Base-by-base conservation (phyloP, 2,329 filamentous ascomycete genomes). In the Exserohilum rostratum region DNA sequence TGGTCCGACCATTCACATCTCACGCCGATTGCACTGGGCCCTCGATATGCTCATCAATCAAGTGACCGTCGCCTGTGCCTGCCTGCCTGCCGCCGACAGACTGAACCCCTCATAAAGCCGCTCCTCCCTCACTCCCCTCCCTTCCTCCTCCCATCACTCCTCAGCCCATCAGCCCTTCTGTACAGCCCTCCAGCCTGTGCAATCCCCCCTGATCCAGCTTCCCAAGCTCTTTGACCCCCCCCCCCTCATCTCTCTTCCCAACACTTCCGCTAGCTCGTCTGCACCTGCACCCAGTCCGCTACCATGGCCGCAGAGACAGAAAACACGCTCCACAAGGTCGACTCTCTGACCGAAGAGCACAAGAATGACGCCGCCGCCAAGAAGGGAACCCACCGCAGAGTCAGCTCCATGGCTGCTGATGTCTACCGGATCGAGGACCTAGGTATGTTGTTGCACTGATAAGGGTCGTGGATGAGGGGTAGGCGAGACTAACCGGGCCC, bases 361-460 rank as follows among this genome's bases (percentile, higher is more conserved):
- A 66, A 64, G 83, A 85, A 69, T 60, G 87, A 87, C 55, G 85
- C 87, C 73, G 87, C 91, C 62, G n/a, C n/a, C n/a, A n/a, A n/a
- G n/a, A 80, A 82, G 68, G 85, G 85, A 75, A 78, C 79, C 62
- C 84, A 88, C 73, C 84, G 88, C 67, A 86, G 91, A 78, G 80
- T 82, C 60, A 92, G 90, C 76, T 93, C 90, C 51, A 85, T 83
- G 70, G 84, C 84, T 40, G 83, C 88, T 58, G 90, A 89, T 65
- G 86, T 93, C 53, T 87, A 83, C 78, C 96, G 92, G 79, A 89
- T 96, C 79, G 86, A 87, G 67, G 93, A 96, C 66, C 84, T 96
- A 62, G 88, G 92, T 96, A 83, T 77, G 87, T 78, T 42, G 42
- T 25, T 46, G 45, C 54, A 55, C 51, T 58, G 42, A 45, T 22